Evolutionary conservation across 2,329 filamentous ascomycete species (phyloP).

Genomic region (Colletotrichum lindemuthianum): DNA sequence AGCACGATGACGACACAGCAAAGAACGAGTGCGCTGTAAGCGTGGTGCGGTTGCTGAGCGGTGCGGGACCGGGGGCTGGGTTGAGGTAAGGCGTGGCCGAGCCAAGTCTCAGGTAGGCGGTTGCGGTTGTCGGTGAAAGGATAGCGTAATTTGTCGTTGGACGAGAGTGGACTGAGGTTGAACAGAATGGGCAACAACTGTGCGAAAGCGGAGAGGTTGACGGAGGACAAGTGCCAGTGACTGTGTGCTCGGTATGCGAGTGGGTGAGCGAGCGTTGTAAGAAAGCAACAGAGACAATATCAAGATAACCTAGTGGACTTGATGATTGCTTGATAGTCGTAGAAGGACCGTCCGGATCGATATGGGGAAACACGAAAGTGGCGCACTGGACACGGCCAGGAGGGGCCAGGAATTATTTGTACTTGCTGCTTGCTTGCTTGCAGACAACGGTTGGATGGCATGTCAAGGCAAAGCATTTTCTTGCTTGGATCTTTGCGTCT

Average conservation of each 20-base stretch:
- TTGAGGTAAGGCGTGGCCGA: neutral
- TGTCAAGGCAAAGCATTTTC: slow-evolving; percentile 3
- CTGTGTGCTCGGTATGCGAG: too few relatives aligned
- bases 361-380: slow-evolving; percentile 4
- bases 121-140: too few relatives aligned
- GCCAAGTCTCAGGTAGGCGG: neutral
- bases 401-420: slow-evolving; percentile 26
- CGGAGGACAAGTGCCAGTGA: too few relatives aligned
- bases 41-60: too few relatives aligned
- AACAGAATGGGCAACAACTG: too few relatives aligned
- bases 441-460: slow-evolving; percentile 5
- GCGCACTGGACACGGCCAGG: slow-evolving; percentile 8
- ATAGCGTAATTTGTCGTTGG: neutral
- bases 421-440: slow-evolving; percentile 3
- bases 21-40: slow-evolving; percentile 6
- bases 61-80: slow-evolving; percentile 25
- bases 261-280: neutral
- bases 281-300: neutral
- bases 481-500: neutral
- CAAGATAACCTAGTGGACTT: slow-evolving; percentile 2
- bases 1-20: slow-evolving; percentile 35
- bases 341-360: neutral
- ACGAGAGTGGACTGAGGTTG: too few relatives aligned
- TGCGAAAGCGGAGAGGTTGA: too few relatives aligned
- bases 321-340: slow-evolving; percentile 12